Evolutionary conservation across 768 basidiomycete species (phyloP).

Genomic region (Pulveroboletus sp.): DNA sequence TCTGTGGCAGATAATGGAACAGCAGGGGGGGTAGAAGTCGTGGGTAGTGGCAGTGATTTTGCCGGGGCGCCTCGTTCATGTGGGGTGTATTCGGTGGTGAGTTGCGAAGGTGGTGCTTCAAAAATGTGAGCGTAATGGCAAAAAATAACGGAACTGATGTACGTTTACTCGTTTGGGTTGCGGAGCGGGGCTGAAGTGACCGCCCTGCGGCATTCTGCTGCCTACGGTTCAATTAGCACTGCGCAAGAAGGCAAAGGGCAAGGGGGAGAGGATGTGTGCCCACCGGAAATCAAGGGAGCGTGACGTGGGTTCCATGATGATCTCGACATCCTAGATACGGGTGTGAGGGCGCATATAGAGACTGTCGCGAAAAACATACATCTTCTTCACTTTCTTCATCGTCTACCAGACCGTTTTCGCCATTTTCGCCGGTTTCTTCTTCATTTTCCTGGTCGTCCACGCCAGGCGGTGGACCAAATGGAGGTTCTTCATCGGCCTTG

Average conservation of each 20-base stretch:
- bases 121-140: constrained; percentile 5
- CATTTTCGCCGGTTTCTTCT: constrained; percentile 25
- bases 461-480: constrained; percentile 22
- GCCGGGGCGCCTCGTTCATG: constrained; percentile 56
- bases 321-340: constrained; percentile 71
- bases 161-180: constrained; percentile 33
- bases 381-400: constrained; percentile 47
- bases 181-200: constrained; percentile 27
- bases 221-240: constrained; percentile 20
- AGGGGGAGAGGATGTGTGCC: constrained; percentile 11
- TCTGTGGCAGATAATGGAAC: constrained; percentile 20
- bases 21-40: constrained; percentile 20
- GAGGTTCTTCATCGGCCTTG: constrained; percentile 38
- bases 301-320: constrained; percentile 80
- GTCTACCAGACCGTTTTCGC: constrained; percentile 41
- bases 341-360: constrained; percentile 4
- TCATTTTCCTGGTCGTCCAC: constrained; percentile 27
- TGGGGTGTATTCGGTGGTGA: constrained; percentile 83
- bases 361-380: constrained; percentile 31
- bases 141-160: constrained; percentile 6
- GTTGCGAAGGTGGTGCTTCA: constrained; percentile 45
- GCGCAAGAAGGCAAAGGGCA: neutral
- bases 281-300: constrained; percentile 78
- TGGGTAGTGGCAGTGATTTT: constrained; percentile 22
- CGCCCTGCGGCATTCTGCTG: constrained; percentile 35